phyloP scores from a whole-genome alignment of 2,329 filamentous ascomycete species.

The Aspergillus oerlinghausenensis region DNA sequence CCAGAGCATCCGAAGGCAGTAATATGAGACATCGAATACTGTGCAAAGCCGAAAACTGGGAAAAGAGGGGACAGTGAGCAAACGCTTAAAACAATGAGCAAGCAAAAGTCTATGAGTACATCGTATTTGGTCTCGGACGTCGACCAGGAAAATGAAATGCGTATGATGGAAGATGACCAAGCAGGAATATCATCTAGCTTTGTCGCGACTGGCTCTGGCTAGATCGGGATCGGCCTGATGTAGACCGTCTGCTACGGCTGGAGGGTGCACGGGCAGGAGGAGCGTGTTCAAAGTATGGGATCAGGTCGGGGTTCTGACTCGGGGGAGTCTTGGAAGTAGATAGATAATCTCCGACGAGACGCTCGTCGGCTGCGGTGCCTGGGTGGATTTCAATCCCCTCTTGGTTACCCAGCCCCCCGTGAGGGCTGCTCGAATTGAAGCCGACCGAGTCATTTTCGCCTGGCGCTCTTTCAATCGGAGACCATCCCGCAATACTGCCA shows the following conservation, averaged over 20 bases:
- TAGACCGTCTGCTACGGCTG: slow-evolving; percentile 32
- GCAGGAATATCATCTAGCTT: not conserved
- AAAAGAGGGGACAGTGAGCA: not conserved
- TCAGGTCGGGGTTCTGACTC: slow-evolving; percentile 44
- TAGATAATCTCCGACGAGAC: slow-evolving; percentile 37
- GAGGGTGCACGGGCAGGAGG: slow-evolving; percentile 32
- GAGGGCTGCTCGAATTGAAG: slow-evolving; percentile 33
- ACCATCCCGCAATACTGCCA: slow-evolving; percentile 63
- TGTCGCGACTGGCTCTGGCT: slow-evolving; percentile 26
- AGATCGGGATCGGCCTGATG: slow-evolving; percentile 34
- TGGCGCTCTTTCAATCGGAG: slow-evolving; percentile 50
- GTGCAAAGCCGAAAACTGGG: not conserved
- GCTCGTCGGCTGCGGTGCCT: slow-evolving; percentile 42
- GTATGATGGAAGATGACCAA: not conserved
- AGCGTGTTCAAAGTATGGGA: slow-evolving; percentile 41
- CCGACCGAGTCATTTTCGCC: slow-evolving; percentile 35
- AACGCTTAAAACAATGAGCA: not conserved
- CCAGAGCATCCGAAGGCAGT: not conserved
- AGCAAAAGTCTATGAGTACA: not conserved
- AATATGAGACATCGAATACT: not conserved
- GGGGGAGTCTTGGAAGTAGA: slow-evolving; percentile 36
- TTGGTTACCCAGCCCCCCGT: slow-evolving; percentile 38
- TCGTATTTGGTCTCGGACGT: not conserved
- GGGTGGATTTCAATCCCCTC: slow-evolving; percentile 46
- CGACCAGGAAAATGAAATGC: not conserved